Conservation (phyloP, 306 rosid species). For the Amphicarpaea edgeworthii region DNA sequence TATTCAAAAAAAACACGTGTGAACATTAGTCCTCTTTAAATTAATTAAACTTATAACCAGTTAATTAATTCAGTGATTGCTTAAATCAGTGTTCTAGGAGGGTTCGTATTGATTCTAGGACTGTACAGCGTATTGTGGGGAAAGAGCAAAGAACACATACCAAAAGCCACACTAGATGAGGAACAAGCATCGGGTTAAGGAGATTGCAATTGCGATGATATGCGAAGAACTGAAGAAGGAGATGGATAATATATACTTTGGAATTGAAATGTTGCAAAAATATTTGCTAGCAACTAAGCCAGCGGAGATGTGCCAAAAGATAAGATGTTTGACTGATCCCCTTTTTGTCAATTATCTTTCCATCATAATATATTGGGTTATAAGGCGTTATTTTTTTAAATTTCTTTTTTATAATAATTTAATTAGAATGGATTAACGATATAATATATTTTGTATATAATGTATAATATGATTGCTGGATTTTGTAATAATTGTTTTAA, state of each 20-base stretch:
- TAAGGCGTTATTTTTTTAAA: not conserved
- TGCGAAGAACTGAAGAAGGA: not conserved
- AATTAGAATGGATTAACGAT: not conserved
- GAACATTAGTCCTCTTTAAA: not conserved
- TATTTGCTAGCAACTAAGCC: constrained; percentile 16
- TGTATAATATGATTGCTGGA: not conserved
- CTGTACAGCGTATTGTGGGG: constrained; percentile 80
- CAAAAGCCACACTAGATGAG: constrained; percentile 12
- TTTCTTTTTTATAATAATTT: not conserved
- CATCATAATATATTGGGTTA: not conserved
- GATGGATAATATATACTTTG: not conserved
- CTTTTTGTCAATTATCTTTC: not conserved
- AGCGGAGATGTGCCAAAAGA: not conserved
- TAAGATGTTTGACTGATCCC: not conserved
- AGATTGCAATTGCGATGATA: not conserved
- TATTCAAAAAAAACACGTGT: not conserved
- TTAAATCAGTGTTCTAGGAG: constrained; percentile 65
- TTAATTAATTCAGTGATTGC: not conserved
- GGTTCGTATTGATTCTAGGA: constrained; percentile 60
- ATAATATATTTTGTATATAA: too few species aligned
- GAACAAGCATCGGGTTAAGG: constrained; percentile 11
- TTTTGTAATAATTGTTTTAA: too few species aligned
- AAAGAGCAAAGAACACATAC: constrained; percentile 58
- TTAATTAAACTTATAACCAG: not conserved
- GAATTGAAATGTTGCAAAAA: not conserved